Conservation (phyloP, 495 filamentous ascomycete species). For the Penicillium simplicissimum region DNA sequence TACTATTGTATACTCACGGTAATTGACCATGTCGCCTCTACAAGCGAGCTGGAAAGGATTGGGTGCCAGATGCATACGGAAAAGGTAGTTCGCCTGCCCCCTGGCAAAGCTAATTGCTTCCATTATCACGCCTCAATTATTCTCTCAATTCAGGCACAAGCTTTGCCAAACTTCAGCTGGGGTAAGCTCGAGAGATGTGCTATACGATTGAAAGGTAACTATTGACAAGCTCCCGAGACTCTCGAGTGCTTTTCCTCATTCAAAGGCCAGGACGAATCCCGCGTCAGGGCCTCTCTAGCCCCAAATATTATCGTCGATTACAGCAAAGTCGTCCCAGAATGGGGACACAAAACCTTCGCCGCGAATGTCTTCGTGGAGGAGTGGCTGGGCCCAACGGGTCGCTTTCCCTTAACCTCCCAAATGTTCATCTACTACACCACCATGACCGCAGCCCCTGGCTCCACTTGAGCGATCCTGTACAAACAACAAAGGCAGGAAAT, state of each 20-base stretch:
- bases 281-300: neutral
- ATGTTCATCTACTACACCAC: no score
- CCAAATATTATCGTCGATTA: neutral
- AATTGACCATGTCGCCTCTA: no score
- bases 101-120: neutral
- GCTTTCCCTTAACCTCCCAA: no score
- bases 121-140: neutral
- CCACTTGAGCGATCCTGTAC: no score
- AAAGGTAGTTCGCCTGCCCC: neutral
- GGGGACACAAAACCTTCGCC: neutral
- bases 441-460: no score
- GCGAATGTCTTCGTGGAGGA: conserved; percentile 23
- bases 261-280: neutral
- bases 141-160: neutral
- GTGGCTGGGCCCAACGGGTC: conserved; percentile 23
- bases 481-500: no score
- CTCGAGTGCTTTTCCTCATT: neutral
- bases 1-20: neutral
- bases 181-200: neutral
- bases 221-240: neutral
- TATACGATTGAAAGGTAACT: conserved; percentile 27
- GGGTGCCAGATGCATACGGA: neutral
- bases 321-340: neutral
- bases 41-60: no score
- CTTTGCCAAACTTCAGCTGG: neutral